Evolutionary conservation across 805 yeast genomes (phyloP).

Genomic region (Priceomyces fermenticarens): DNA sequence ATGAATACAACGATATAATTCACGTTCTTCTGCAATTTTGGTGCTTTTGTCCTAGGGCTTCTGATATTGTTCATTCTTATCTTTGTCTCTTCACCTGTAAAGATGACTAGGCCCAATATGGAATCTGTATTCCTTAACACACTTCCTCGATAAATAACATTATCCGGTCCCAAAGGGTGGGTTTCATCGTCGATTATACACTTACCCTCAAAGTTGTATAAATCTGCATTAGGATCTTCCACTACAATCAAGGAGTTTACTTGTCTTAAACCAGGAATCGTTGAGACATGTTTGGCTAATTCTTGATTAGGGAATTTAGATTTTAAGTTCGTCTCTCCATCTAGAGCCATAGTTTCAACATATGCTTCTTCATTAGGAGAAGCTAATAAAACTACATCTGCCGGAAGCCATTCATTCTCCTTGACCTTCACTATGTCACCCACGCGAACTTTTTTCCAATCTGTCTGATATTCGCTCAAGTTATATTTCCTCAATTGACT

Average conservation of each 20-base stretch:
- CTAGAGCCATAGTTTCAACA: slow-evolving; percentile 95
- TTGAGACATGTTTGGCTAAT: slow-evolving; percentile 48
- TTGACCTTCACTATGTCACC: slow-evolving; percentile 76
- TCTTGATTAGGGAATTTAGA: slow-evolving; percentile 66
- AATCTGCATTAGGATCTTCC: slow-evolving; percentile 90
- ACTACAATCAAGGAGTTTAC: slow-evolving; percentile 55
- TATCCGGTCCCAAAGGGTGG: slow-evolving; percentile 70
- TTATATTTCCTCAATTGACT: slow-evolving; percentile 26
- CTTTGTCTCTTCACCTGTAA: slow-evolving; percentile 94
- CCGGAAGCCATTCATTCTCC: slow-evolving; percentile 92
- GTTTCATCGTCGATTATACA: slow-evolving; percentile 39
- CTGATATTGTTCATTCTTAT: slow-evolving; percentile 92
- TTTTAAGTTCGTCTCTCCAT: slow-evolving; percentile 94
- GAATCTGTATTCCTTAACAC: slow-evolving; percentile 79
- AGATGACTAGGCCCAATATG: slow-evolving; percentile 76
- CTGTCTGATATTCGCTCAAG: slow-evolving; percentile 26
- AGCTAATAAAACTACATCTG: slow-evolving; percentile 75
- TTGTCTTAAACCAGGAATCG: slow-evolving; percentile 49
- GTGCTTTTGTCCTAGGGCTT: slow-evolving; percentile 89
- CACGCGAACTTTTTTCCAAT: slow-evolving; percentile 81
- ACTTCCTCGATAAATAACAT: slow-evolving; percentile 89
- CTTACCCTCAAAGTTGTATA: slow-evolving; percentile 89
- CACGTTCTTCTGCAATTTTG: slow-evolving; percentile 80
- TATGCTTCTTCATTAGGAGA: slow-evolving; percentile 66
- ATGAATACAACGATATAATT: slow-evolving; percentile 82